Evolutionary conservation across 192 early-diverging fungal genomes (phyloP), one percentile per base, ranked within the genome.

Genomic region (Gorgonomyces haynaldii): DNA sequence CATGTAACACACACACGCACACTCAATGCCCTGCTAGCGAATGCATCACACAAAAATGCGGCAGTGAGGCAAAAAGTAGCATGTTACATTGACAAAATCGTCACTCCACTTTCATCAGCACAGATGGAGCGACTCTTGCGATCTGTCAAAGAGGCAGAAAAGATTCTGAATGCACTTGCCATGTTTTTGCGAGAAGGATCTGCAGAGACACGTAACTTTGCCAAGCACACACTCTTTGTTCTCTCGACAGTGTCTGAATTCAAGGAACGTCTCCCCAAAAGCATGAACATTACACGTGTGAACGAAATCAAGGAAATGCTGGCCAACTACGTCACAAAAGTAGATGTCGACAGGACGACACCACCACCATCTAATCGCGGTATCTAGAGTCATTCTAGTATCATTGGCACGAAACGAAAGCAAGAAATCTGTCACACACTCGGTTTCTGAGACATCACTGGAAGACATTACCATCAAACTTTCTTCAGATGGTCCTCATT

Each of bases 11-110:
- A 40, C 2, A 32, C 50, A 12, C 42, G 57, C 2, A 17, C 30
- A 4, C 39, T 64, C 5, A 45, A 36, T n/a, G 41, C 52, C 7
- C 52, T 64, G 0, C 46, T 58, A 7, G 15, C 17, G 19, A 39
- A 42, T 34, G 22, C 52, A n/a, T 51, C 54, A 15, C 61, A 61
- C 57, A 64, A 62, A 34, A 64, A 61, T 34, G 27, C 56, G 4
- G 43, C 44, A 3, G 41, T 64, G 7, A 6, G 52, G 24, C 42
- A 44, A 37, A 44, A 53, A 20, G 61, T 54, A 4, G 36, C 60
- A 5, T 52, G 27, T 19, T 25, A 51, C 17, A 21, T 65, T 21
- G 7, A 13, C 26, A 27, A 37, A 17, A 25, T 61, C 25, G 24
- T 62, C 0, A 22, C 32, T 23, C 37, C 20, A 12, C 31, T 58